Conservation (phyloP, 768 basidiomycete genomes). For the Zangia roseola region DNA sequence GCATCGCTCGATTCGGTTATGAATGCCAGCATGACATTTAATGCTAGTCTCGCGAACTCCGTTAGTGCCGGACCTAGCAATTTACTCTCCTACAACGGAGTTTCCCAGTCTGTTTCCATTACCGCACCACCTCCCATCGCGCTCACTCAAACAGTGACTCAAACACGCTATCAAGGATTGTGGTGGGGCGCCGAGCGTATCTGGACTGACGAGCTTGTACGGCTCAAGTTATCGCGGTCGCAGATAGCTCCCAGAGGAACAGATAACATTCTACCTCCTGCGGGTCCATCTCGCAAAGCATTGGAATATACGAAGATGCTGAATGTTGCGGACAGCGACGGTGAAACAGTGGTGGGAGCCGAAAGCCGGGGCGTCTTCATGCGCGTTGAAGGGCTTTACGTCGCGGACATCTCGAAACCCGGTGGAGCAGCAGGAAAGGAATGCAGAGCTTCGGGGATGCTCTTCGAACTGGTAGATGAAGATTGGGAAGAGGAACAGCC, state of each 20-base stretch:
- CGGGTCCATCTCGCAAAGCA: slow-evolving; percentile 47
- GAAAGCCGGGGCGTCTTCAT: slow-evolving; percentile 64
- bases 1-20: slow-evolving; percentile 45
- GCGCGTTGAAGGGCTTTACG: slow-evolving; percentile 62
- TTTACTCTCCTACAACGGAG: background rate
- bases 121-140: slow-evolving; percentile 17
- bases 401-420: slow-evolving; percentile 50
- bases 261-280: slow-evolving; percentile 56
- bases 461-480: slow-evolving; percentile 76
- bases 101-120: slow-evolving; percentile 3
- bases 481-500: slow-evolving; percentile 55
- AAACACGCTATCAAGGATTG: slow-evolving; percentile 70
- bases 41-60: slow-evolving; percentile 30
- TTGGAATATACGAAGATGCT: slow-evolving; percentile 28
- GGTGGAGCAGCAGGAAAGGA: slow-evolving; percentile 49
- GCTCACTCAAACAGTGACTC: slow-evolving; percentile 37
- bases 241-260: slow-evolving; percentile 68
- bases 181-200: slow-evolving; percentile 92
- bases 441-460: slow-evolving; percentile 66
- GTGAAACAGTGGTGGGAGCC: slow-evolving; percentile 21
- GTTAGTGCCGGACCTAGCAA: slow-evolving; percentile 9
- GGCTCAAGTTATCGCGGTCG: slow-evolving; percentile 67
- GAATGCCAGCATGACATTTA: slow-evolving; percentile 45
- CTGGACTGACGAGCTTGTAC: slow-evolving; percentile 82
- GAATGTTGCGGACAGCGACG: background rate